phyloP scores from a whole-genome alignment of 495 filamentous ascomycete genomes.

The Diplogelasinospora grovesii region DNA sequence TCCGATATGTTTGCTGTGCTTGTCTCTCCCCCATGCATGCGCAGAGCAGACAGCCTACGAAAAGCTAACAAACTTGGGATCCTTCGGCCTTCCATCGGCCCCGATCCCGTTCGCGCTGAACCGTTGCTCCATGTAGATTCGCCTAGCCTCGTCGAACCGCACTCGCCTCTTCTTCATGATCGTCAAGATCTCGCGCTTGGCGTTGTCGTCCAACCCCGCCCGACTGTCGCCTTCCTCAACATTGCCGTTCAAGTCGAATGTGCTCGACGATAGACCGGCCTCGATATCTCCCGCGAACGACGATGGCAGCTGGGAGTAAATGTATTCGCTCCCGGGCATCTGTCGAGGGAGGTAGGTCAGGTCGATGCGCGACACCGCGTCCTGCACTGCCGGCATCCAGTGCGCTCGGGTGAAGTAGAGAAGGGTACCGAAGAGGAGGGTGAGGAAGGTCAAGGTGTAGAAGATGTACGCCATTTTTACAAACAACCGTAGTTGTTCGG shows the following conservation, averaged over 20 bases:
- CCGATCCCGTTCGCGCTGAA: constrained; percentile 85
- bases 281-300: constrained; percentile 73
- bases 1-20: no score
- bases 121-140: constrained; percentile 73
- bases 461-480: constrained; percentile 65
- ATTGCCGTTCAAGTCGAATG: constrained; percentile 77
- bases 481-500: constrained; percentile 4
- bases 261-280: constrained; percentile 70
- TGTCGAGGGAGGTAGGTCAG: no score
- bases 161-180: constrained; percentile 80
- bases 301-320: constrained; percentile 66
- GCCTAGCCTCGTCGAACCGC: constrained; percentile 84
- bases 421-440: constrained; percentile 52
- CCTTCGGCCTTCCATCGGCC: constrained; percentile 76
- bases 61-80: constrained; percentile 94
- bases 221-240: constrained; percentile 68
- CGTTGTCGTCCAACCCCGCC: constrained; percentile 68
- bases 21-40: no score
- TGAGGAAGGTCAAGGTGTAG: constrained; percentile 61
- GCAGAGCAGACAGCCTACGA: no score
- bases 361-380: constrained; percentile 30
- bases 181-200: constrained; percentile 70
- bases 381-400: constrained; percentile 63
- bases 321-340: constrained; percentile 54
- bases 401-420: constrained; percentile 72